Evolutionary conservation across 2,329 filamentous ascomycete species (phyloP).

Genomic region (Ascocoryne sarcoides): DNA sequence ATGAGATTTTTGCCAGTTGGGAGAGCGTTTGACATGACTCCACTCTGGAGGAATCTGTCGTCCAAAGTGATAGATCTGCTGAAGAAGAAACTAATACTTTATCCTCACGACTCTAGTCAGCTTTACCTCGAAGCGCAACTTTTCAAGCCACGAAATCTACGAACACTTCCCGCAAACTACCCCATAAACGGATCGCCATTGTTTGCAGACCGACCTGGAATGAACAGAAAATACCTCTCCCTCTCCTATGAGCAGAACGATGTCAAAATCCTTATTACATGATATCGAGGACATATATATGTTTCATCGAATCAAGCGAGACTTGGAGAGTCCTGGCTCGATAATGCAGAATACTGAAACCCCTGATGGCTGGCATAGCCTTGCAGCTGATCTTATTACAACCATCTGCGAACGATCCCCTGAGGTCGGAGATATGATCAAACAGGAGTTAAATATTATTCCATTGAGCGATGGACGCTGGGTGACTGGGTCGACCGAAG

Average conservation of each 20-base stretch:
- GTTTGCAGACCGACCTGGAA: slow-evolving; percentile 6
- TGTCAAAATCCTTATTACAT: slow-evolving; percentile 1
- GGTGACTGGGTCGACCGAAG: background rate
- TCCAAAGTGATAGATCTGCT: slow-evolving; percentile 2
- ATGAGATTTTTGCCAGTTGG: slow-evolving; percentile 11
- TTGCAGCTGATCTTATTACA: slow-evolving; percentile 4
- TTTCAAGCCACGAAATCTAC: slow-evolving; percentile 1
- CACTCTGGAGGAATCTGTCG: slow-evolving; percentile 5
- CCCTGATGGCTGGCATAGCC: slow-evolving; percentile 7
- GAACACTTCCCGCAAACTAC: slow-evolving; percentile 2
- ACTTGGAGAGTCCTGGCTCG: slow-evolving; percentile 6
- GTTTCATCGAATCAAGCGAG: slow-evolving; percentile 9
- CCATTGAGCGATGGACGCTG: slow-evolving; percentile 2
- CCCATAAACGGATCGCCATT: slow-evolving; percentile 6
- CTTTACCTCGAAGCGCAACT: no score
- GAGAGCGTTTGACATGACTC: background rate
- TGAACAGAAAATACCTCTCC: slow-evolving; percentile 9
- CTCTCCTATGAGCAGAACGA: slow-evolving; percentile 5
- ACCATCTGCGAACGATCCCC: no score
- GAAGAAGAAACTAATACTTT: slow-evolving; percentile 3
- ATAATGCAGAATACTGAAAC: slow-evolving; percentile 8
- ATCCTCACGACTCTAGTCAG: slow-evolving; percentile 4
- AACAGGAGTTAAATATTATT: background rate
- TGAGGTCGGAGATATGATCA: background rate
- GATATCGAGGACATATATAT: slow-evolving; percentile 9